Base-by-base conservation (phyloP, 352 stramenopile species). In the Globisporangium irregulare region DNA sequence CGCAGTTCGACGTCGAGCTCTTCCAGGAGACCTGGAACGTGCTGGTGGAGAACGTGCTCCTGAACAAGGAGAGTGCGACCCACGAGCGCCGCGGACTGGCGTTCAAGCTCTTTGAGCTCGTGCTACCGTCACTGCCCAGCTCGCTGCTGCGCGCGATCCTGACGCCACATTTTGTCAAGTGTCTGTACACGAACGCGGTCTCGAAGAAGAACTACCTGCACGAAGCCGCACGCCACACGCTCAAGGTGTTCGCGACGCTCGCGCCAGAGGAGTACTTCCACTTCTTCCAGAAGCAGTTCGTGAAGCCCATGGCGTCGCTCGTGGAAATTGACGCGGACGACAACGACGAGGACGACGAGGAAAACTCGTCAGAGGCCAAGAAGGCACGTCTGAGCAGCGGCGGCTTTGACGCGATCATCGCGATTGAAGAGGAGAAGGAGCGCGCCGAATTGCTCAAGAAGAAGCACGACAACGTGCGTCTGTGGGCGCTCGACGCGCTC, bases 161-260 rank as follows among this genome's bases (percentile, higher is more conserved):
- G 8, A 94, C 86, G 43, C 86, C 85, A 9, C 80, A 85, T 36
- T 80, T 96, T 12, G 84, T 96, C 75, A 92, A 86, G 75, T 91
- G 85, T 36, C 71, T 96, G 29, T 93, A 89, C 75, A 90, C 87
- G 66, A 96, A 96, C 66, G 78, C 82, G 48, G 79, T 91, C 3
- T 80, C 80, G 53, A 90, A 88, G 72, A 91, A 87, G 69, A 94
- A 89, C 66, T 93, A 93, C 62, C 69, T 96, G 56, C 85, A 96
- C 68, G 86, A 89, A 24, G 88, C 88, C 50, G 88, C 86, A 24
- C 76, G 79, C 59, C 82, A 91, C 70, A 87, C 75, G 48, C 67
- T 96, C 48, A 81, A 90, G 61, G 76, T 69, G 0, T 93, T 96
- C 48, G 80, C 75, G 0, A 56, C 73, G 4, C 74, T 71, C 9